Conservation (phyloP, 371 early-diverging fungal genomes). For the Lichtheimia hyalospora region DNA sequence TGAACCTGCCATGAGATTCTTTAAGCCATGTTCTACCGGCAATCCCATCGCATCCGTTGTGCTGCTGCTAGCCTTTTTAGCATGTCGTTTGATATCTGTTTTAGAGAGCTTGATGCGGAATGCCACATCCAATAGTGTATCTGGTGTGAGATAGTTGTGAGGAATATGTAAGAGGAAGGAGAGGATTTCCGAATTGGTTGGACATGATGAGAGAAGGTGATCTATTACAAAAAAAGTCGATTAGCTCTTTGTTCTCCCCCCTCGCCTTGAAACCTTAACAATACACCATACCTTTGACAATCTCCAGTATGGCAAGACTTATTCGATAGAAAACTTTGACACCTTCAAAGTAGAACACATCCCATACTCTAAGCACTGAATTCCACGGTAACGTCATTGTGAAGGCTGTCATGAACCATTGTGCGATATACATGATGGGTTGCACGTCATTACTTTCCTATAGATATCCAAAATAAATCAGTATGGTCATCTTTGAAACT, state of each 20-base stretch:
- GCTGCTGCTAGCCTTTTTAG: conserved; percentile 39
- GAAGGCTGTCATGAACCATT: conserved; percentile 93
- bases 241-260: background rate
- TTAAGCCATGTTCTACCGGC: conserved; percentile 43
- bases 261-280: no score
- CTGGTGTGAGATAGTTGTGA: conserved; percentile 66
- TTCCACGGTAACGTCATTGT: conserved; percentile 91
- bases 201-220: conserved; percentile 72
- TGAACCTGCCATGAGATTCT: conserved; percentile 40
- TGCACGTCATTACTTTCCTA: conserved; percentile 71
- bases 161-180: conserved; percentile 84
- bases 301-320: conserved; percentile 77
- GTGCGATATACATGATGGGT: conserved; percentile 88
- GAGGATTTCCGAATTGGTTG: conserved; percentile 74
- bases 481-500: background rate
- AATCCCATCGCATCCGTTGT: conserved; percentile 37
- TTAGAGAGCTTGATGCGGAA: conserved; percentile 65
- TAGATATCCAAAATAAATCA: background rate
- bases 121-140: conserved; percentile 68
- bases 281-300: conserved; percentile 51
- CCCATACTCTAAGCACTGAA: conserved; percentile 90
- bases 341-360: conserved; percentile 86
- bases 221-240: conserved; percentile 22
- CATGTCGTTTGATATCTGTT: conserved; percentile 44
- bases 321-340: conserved; percentile 84